phyloP scores from a whole-genome alignment of 176 grass and related monocot genomes.

The Tillandsia fasciculata region DNA sequence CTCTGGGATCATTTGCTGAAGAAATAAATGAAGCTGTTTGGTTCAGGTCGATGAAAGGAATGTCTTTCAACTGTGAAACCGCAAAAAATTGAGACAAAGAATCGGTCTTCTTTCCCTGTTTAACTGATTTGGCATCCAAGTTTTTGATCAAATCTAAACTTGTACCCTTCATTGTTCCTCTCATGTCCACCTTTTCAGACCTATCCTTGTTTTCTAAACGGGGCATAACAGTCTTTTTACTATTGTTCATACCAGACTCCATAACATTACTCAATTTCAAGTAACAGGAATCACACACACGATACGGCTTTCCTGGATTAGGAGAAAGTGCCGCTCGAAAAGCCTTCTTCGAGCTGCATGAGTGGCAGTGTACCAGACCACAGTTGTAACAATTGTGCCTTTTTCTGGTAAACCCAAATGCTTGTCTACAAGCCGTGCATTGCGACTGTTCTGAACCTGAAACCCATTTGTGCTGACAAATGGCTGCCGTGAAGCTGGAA shows the following conservation, averaged over 20 bases:
- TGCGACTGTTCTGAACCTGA: constrained; percentile 93
- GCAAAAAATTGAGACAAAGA: constrained; percentile 21
- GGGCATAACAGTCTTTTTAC: constrained; percentile 21
- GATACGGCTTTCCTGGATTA: constrained; percentile 86
- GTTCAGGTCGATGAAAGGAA: constrained; percentile 44
- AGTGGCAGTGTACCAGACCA: constrained; percentile 90
- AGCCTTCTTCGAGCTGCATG: constrained; percentile 86
- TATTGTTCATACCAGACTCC: constrained; percentile 45
- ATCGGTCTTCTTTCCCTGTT: constrained; percentile 64
- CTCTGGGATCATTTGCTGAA: constrained; percentile 24
- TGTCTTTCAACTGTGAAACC: constrained; percentile 59
- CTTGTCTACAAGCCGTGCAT: constrained; percentile 77
- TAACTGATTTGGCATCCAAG: constrained; percentile 74
- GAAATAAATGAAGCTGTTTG: constrained; percentile 10
- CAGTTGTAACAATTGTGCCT: constrained; percentile 97
- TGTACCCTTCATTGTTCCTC: constrained; percentile 22
- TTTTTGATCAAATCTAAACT: constrained; percentile 86
- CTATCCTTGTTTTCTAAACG: constrained; percentile 26
- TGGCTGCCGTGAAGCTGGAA: constrained; percentile 76
- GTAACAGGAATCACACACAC: constrained; percentile 93
- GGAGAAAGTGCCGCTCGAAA: constrained; percentile 79
- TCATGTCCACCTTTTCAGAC: constrained; percentile 38
- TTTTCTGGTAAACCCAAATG: constrained; percentile 97
- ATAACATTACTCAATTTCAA: constrained; percentile 74
- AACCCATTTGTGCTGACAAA: constrained; percentile 93